These are phyloP conservation scores for Primulina tabacum DNA, from an alignment of 257 asterid genomes.

Conservation along the genomic window DNA sequence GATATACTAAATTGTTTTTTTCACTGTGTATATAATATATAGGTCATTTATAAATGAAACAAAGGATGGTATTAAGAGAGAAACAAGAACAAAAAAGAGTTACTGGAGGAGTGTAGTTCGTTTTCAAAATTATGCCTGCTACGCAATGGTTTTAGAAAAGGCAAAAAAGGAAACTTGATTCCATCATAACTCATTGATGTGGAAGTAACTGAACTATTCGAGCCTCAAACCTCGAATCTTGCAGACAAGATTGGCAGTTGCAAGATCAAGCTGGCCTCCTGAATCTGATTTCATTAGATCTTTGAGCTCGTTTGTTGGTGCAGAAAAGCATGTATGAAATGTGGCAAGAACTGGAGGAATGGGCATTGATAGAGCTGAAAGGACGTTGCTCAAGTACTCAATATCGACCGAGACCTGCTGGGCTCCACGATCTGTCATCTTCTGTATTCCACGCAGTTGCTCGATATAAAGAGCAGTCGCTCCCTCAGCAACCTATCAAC, in stretches of 20 bases:
- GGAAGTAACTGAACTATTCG: constrained; percentile 31
- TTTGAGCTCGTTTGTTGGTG: constrained; percentile 78
- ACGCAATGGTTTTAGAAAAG: neutral
- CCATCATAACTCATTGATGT: neutral
- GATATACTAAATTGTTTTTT: neutral
- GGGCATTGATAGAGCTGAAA: constrained; percentile 91
- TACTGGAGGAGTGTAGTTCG: neutral
- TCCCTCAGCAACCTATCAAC: constrained; percentile 85
- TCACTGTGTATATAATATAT: neutral
- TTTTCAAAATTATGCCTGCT: neutral
- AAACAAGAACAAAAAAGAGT: no score
- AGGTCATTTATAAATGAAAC: neutral
- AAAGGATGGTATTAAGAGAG: neutral
- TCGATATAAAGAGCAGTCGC: constrained; percentile 80
- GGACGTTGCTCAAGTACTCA: constrained; percentile 88
- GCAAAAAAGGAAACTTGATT: neutral
- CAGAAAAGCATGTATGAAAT: constrained; percentile 72
- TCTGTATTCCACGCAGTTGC: constrained; percentile 88
- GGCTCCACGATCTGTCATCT: constrained; percentile 87
- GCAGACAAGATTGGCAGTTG: constrained; percentile 86
- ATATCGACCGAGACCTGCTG: constrained; percentile 90
- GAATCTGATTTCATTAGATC: constrained; percentile 68
- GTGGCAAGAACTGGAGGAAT: constrained; percentile 79
- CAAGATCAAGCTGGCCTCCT: constrained; percentile 70
- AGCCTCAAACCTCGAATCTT: constrained; percentile 76